Evolutionary conservation across 352 stramenopile species (phyloP).

Genomic region (Phytophthora tentaculata): DNA sequence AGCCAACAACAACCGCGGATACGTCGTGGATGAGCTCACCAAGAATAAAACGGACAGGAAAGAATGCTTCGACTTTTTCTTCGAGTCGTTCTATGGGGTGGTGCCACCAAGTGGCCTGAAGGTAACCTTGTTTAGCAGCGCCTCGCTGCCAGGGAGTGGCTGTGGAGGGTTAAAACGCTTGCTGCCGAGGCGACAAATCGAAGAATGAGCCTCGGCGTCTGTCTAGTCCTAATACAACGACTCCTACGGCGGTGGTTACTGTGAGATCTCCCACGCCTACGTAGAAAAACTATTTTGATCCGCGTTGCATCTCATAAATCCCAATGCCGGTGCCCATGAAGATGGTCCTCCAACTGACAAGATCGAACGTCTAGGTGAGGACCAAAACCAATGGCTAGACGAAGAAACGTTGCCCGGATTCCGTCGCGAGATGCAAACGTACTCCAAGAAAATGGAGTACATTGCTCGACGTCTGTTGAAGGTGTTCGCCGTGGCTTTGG

Average conservation of each 20-base stretch:
- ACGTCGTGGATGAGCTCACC: conserved; percentile 94
- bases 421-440: conserved; percentile 46
- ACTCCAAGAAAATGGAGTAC: conserved; percentile 61
- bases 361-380: conserved; percentile 46
- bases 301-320: background rate
- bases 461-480: conserved; percentile 60
- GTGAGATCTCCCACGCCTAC: background rate
- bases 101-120: no score
- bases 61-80: conserved; percentile 87
- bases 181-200: background rate
- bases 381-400: conserved; percentile 85
- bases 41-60: conserved; percentile 95
- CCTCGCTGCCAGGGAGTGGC: no score
- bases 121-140: no score
- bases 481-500: conserved; percentile 62
- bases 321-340: conserved; percentile 43
- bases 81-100: no score
- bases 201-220: background rate
- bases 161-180: background rate
- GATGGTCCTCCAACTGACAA: conserved; percentile 33
- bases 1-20: conserved; percentile 88
- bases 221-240: background rate
- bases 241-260: background rate
- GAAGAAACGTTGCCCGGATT: conserved; percentile 63
- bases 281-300: background rate